phyloP scores from a whole-genome alignment of 192 early-diverging fungal genomes.

The Coemansia furcata region DNA sequence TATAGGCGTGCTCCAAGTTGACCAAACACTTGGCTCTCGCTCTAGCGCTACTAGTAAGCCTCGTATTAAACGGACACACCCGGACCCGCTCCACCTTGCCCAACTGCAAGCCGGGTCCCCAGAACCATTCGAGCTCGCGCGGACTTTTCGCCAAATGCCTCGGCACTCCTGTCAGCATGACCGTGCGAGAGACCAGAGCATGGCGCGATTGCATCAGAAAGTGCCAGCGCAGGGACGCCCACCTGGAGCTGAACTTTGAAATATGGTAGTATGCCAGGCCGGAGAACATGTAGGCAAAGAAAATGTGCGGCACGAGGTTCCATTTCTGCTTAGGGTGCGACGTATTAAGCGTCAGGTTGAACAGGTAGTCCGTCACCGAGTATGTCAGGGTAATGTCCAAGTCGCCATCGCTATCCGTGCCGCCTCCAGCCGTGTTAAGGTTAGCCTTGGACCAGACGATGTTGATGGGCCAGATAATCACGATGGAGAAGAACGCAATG shows the following conservation, averaged over 20 bases:
- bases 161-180: conserved; percentile 71
- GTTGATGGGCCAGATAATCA: conserved; percentile 51
- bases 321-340: conserved; percentile 37
- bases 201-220: conserved; percentile 51
- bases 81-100: conserved; percentile 67
- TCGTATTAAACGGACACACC: conserved; percentile 59
- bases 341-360: conserved; percentile 45
- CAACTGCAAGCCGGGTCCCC: conserved; percentile 55
- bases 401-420: not conserved
- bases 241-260: conserved; percentile 48
- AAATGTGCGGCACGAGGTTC: conserved; percentile 47
- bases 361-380: conserved; percentile 50
- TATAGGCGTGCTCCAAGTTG: conserved; percentile 58
- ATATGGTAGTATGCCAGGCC: conserved; percentile 53
- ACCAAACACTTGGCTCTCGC: conserved; percentile 57
- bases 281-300: conserved; percentile 52
- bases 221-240: conserved; percentile 55
- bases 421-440: conserved; percentile 11
- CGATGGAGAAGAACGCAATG: conserved; percentile 36
- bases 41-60: conserved; percentile 56
- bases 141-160: conserved; percentile 49
- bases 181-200: conserved; percentile 57
- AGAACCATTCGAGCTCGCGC: conserved; percentile 66
- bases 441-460: conserved; percentile 48
- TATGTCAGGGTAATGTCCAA: conserved; percentile 18